A percentile compares a stretch with the other conserved stretches of the same genome.
Evolutionary conservation across 2,329 filamentous ascomycete species (phyloP).

Genomic region (Cladosporium sp.): DNA sequence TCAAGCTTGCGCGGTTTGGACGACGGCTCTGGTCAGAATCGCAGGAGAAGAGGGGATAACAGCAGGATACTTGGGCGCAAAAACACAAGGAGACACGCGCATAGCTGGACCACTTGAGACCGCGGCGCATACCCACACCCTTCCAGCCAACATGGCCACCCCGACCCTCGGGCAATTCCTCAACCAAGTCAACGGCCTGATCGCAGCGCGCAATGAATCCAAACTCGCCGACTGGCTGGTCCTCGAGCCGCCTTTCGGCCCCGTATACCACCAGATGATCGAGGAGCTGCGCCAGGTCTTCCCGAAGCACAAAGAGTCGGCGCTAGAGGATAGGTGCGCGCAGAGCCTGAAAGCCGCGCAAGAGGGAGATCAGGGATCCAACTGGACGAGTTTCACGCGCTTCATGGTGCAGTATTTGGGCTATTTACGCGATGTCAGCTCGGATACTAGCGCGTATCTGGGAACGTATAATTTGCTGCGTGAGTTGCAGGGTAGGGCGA

Average conservation of each 20-base stretch:
- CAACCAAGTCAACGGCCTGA: conserved; percentile 55
- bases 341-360: conserved; percentile 60
- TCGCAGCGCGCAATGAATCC: conserved; percentile 59
- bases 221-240: conserved; percentile 65
- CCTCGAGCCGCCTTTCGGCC: conserved; percentile 66
- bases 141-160: conserved; percentile 39
- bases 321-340: conserved; percentile 60
- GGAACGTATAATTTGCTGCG: conserved; percentile 71
- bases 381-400: conserved; percentile 70
- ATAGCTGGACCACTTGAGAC: not conserved
- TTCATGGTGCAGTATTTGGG: conserved; percentile 78
- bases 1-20: conserved; percentile 7
- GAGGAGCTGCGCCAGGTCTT: conserved; percentile 61
- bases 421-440: conserved; percentile 77
- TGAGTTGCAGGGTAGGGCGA: conserved; percentile 73
- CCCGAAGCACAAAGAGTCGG: conserved; percentile 42
- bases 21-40: conserved; percentile 5
- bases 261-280: conserved; percentile 64
- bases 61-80: not conserved
- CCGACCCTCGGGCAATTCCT: conserved; percentile 66
- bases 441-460: conserved; percentile 69
- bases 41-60: not conserved
- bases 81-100: not conserved
- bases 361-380: conserved; percentile 58
- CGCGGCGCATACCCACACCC: not conserved